Conservation (phyloP, 805 yeast genomes). For the Candida nitratophila region DNA sequence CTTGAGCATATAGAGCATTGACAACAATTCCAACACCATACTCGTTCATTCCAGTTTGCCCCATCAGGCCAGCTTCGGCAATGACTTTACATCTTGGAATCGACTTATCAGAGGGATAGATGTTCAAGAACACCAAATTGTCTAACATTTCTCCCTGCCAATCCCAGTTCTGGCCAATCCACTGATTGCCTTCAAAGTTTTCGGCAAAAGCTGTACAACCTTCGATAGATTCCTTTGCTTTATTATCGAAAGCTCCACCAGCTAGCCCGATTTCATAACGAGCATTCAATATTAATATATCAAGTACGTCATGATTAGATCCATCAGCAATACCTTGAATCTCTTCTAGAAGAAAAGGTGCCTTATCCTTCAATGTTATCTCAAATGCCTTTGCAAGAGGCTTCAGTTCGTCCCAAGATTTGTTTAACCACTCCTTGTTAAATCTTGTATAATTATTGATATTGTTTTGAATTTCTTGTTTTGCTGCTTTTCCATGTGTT, state of each 20-base stretch:
- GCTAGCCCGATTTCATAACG: conserved; percentile 7
- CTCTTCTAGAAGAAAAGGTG: conserved; percentile 4
- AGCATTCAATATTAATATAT: conserved; percentile 5
- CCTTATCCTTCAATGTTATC: conserved; percentile 2
- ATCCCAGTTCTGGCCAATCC: conserved; percentile 8
- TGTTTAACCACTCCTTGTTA: conserved; percentile 4
- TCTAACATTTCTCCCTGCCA: conserved; percentile 5
- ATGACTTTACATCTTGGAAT: conserved; percentile 6
- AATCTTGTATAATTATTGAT: conserved; percentile 1
- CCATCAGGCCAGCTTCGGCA: conserved; percentile 7
- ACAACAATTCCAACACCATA: conserved; percentile 5
- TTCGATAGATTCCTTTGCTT: background rate
- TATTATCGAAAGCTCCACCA: conserved; percentile 5
- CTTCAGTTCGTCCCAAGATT: conserved; percentile 4
- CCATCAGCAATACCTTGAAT: conserved; percentile 8
- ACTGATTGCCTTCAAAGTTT: conserved; percentile 3
- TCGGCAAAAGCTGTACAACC: conserved; percentile 7
- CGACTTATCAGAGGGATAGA: conserved; percentile 5
- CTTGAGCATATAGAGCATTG: conserved; percentile 6
- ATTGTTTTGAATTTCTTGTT: background rate
- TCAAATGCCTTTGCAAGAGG: conserved; percentile 2
- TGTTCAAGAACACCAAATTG: conserved; percentile 4
- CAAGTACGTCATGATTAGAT: conserved; percentile 4
- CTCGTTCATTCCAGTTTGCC: conserved; percentile 8
- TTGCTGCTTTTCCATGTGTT: conserved; percentile 6